phyloP scores from a whole-genome alignment of 306 rosid genomes.

The Prunus mongolica region DNA sequence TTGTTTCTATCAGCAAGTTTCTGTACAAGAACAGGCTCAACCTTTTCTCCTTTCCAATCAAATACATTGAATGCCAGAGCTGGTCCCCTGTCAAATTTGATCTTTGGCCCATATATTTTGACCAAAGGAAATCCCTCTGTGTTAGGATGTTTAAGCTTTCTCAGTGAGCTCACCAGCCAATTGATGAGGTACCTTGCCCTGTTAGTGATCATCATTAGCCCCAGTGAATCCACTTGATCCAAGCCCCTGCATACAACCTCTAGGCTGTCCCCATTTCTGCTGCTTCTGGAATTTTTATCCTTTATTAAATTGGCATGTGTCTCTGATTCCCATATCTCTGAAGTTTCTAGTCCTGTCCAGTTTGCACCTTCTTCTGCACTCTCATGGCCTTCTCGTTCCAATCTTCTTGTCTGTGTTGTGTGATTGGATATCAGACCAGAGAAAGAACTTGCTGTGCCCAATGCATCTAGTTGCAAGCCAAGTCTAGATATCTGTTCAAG shows the following conservation, averaged over 20 bases:
- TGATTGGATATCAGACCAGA: constrained; percentile 51
- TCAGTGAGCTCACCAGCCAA: constrained; percentile 77
- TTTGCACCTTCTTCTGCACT: constrained; percentile 19
- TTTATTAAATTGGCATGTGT: constrained; percentile 13
- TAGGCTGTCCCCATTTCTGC: constrained; percentile 15
- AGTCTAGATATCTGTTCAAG: constrained; percentile 31
- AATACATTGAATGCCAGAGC: constrained; percentile 86
- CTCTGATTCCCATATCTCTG: constrained; percentile 32
- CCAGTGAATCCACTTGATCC: constrained; percentile 78
- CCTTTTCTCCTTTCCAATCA: constrained; percentile 91
- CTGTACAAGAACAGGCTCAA: constrained; percentile 86
- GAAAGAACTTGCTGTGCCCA: constrained; percentile 53
- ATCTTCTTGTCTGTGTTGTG: constrained; percentile 14
- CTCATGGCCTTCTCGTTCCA: constrained; percentile 36
- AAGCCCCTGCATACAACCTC: constrained; percentile 58
- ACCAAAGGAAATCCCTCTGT: constrained; percentile 54
- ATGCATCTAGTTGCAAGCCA: constrained; percentile 29
- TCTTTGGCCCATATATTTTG: constrained; percentile 77
- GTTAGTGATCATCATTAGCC: constrained; percentile 43
- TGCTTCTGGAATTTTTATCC: constrained; percentile 17
- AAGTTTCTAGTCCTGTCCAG: constrained; percentile 16
- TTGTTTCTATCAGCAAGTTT: constrained; percentile 86
- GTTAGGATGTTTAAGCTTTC: constrained; percentile 85
- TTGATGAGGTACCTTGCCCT: constrained; percentile 79
- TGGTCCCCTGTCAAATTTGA: constrained; percentile 80